Evolutionary conservation across 1,284 basidiomycete genomes (phyloP), one percentile per base, ranked within the genome.

Genomic region (Neolentinus lepideus): DNA sequence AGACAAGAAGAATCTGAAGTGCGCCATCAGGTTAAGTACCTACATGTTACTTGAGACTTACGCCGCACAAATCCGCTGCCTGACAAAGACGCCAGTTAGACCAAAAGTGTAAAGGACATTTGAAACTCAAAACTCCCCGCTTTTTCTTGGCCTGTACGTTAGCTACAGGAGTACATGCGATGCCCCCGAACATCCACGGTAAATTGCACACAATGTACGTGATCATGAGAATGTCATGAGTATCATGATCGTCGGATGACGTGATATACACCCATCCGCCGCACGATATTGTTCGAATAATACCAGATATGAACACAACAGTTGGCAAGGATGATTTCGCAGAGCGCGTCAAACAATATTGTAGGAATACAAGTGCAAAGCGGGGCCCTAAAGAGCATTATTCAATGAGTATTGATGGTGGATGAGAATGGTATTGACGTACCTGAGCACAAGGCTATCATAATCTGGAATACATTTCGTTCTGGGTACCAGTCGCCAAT

Each of bases 261-360:
- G 94, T 96, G 63, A 97, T 85, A 65, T 88, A 97, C 48, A 96
- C 91, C 93, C 93, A 98, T 25, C 93, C 93, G 25, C 89, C 92
- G 62, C 94, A 97, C 3, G 84, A 80, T 22, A 97, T 69, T 0
- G 94, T 95, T 58, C 94, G 77, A 25, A 90, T 66, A 14, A 93
- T 60, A 0, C 94, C 93, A 27, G 78, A 74, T 11, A 83, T 61
- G 33, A 88, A 78, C 36, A 94, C 73, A 55, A 84, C 61, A 14
- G 71, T 72, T 0, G 88, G 76, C n/a, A 82, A 68, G 43, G 63
- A 71, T 19, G 80, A 80, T 24, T 65, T 62, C 9, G 67, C 54
- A 0, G 74, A 67, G 33, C 77, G 74, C 48, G 82, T 78, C 24
- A 88, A 69, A 57, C 85, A 79, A 69, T 88, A 92, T 62, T 90